Evolutionary conservation across 2,329 filamentous ascomycete genomes (phyloP), one percentile per base, ranked within the genome.

Genomic region (Pestalotiopsis sp.): DNA sequence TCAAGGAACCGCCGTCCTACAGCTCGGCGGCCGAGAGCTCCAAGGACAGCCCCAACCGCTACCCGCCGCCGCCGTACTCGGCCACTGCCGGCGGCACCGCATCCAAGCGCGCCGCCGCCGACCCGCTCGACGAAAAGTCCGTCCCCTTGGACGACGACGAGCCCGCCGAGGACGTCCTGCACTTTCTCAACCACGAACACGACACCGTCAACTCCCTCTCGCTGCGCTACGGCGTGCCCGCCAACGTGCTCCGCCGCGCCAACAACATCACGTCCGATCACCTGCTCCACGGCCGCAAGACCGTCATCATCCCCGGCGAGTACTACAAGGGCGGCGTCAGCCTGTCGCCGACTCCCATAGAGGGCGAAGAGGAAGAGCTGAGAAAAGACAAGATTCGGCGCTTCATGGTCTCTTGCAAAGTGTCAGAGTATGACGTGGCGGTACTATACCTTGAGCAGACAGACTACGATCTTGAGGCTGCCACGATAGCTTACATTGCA

Each of bases 401-500:
- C 69, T 95, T 91, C 83, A 94, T 94, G 92, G 89, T 93, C 2
- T 84, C 85, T 1, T 93, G 90, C 80, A 95, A 95, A 76, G 91
- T 93, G 35, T 82, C 87, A 26, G 91, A 94, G 82, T 94, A 90
- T 80, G 91, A 94, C 75, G 83, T 94, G 64, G 93, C 93, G 1
- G 77, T 92, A 35, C 77, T 94, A 22, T 96, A 96, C 77, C 84
- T 96, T 57, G 87, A 93, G 74, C 90, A 93, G 77, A 82, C 84
- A 24, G 83, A 84, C 7, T 93, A 92, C 77, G 85, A 94, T 72
- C 80, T 94, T 17, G 86, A 89, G 3, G 77, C 79, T 35, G 92
- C 92, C 0, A 85, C 92, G 6, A 83, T 86, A 48, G 83, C 86
- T 3, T 94, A 88, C 76, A 83, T 87, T 70, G 91, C 88, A 3